Percentiles rank a stretch among this genome's conserved stretches.
These are phyloP conservation scores for Cajanus cajan DNA, from an alignment of 306 rosid genomes.

Conservation along the genomic window DNA sequence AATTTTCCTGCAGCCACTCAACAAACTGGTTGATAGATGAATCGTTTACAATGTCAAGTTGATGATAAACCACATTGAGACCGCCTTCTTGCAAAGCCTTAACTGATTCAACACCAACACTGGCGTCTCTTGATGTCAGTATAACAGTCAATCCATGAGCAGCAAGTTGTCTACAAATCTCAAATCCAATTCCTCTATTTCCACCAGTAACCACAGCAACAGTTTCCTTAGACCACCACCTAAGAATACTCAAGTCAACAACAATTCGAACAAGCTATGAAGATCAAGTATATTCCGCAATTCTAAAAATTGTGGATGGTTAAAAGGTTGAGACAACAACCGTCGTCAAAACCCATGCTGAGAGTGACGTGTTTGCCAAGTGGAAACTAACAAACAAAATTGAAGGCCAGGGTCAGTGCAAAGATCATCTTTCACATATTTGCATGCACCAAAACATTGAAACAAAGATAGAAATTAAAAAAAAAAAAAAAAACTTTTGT, in stretches of 20 bases:
- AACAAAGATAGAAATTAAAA: no score
- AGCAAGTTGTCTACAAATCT: conserved; percentile 40
- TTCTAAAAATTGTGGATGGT: not conserved
- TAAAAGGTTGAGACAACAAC: not conserved
- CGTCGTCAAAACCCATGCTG: not conserved
- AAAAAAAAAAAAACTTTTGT: not conserved
- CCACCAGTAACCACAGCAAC: conserved; percentile 86
- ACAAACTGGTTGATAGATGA: conserved; percentile 59
- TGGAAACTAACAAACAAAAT: not conserved
- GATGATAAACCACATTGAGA: conserved; percentile 64
- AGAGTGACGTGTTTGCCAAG: not conserved
- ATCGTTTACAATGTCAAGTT: conserved; percentile 65
- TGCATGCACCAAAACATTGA: not conserved
- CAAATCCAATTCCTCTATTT: conserved; percentile 43
- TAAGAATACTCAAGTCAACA: conserved; percentile 2
- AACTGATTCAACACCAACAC: conserved; percentile 74
- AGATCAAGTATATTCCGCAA: not conserved
- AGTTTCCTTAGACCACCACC: conserved; percentile 97
- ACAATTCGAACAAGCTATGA: not conserved
- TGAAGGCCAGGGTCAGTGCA: not conserved
- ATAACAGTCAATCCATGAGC: conserved; percentile 42
- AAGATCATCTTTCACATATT: not conserved
- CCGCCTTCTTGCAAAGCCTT: conserved; percentile 79
- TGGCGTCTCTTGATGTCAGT: conserved; percentile 38
- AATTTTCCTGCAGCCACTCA: conserved; percentile 67